Evolutionary conservation across 805 yeast species (phyloP).

Genomic region (Sugiyamaella smithiae): DNA sequence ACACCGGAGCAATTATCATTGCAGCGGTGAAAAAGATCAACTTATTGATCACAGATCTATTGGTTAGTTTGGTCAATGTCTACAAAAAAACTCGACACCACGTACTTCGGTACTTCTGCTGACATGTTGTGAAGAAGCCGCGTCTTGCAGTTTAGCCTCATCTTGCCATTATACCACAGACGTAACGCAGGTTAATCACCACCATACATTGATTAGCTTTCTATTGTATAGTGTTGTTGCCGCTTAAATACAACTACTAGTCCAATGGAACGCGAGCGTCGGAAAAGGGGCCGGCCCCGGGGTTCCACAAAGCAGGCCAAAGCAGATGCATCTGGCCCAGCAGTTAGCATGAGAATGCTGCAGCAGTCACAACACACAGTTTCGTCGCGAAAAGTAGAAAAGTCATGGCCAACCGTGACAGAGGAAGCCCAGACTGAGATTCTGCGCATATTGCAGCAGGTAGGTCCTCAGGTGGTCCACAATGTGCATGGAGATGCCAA

Average conservation of each 20-base stretch:
- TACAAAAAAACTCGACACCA: no score
- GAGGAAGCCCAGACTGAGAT: constrained; percentile 14
- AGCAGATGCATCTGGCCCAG: no score
- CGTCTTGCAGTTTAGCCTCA: no score
- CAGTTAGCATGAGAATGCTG: constrained; percentile 4
- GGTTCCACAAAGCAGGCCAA: no score
- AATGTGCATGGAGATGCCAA: constrained; percentile 7
- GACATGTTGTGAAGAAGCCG: constrained; percentile 6
- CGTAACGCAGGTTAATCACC: no score
- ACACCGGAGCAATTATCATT: constrained; percentile 63
- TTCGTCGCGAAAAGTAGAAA: constrained; percentile 4
- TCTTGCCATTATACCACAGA: no score
- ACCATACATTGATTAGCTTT: no score
- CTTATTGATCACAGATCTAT: constrained; percentile 40
- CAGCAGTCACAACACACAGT: background rate
- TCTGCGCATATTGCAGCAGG: constrained; percentile 7
- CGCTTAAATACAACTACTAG: no score
- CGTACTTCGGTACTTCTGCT: constrained; percentile 19
- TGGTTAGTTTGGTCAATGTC: no score
- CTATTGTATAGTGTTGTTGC: no score
- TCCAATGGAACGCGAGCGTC: no score
- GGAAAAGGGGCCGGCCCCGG: no score
- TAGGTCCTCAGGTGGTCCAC: constrained; percentile 7
- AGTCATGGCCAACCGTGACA: constrained; percentile 13
- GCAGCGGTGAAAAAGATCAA: constrained; percentile 66